A percentile compares a stretch with the other conserved stretches of the same genome.
Evolutionary conservation across 164 flowering plant genomes (phyloP).

Genomic region (Akebia trifoliata): DNA sequence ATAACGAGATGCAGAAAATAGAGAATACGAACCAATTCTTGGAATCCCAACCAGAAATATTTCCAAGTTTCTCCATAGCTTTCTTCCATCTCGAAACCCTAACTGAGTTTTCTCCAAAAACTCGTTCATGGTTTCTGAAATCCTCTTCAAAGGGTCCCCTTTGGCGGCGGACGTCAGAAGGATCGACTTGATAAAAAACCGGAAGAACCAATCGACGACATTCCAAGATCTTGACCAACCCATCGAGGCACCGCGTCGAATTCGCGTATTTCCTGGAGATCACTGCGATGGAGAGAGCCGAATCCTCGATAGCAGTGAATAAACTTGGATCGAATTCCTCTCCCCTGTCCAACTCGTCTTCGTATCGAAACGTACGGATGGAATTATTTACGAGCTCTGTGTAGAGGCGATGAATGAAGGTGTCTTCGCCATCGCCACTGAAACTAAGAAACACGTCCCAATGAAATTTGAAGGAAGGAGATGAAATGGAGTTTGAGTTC

Average conservation of each 20-base stretch:
- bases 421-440: constrained; percentile 24
- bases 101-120: constrained; percentile 1
- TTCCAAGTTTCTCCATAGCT: constrained; percentile 32
- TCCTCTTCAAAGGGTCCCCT: constrained; percentile 10
- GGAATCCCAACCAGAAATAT: constrained; percentile 22
- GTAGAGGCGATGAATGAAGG: constrained; percentile 12
- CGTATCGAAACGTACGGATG: constrained; percentile 15
- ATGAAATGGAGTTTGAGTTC: neutral
- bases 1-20: neutral
- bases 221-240: constrained; percentile 28
- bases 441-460: constrained; percentile 31
- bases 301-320: constrained; percentile 32
- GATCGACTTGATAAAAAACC: constrained; percentile 36
- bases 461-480: neutral
- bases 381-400: neutral
- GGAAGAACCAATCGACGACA: constrained; percentile 28
- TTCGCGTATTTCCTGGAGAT: constrained; percentile 32
- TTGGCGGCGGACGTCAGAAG: constrained; percentile 26
- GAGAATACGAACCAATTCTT: neutral
- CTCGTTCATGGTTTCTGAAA: constrained; percentile 14
- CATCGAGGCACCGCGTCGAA: constrained; percentile 37
- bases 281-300: constrained; percentile 27
- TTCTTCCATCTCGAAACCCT: constrained; percentile 25
- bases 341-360: constrained; percentile 10
- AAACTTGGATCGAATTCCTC: constrained; percentile 26